These are phyloP conservation scores for Angomonas ambiguus DNA, from an alignment of 208 protist genomes.

Conservation along the genomic window DNA sequence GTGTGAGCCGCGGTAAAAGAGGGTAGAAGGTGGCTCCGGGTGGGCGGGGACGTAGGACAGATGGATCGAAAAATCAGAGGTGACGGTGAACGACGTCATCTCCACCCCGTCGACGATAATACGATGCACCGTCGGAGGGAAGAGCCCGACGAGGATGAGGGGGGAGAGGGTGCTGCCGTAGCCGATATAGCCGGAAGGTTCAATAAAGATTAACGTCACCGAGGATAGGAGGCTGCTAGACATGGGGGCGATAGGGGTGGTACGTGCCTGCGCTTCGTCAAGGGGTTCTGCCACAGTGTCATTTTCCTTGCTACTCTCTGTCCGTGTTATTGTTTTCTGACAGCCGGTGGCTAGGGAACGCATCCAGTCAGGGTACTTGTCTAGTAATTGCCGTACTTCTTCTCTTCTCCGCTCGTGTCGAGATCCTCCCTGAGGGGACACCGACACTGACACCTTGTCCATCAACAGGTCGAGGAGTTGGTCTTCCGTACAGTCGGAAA, in stretches of 20 bases:
- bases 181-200: constrained; percentile 35
- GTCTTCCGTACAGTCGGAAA: too few relatives aligned
- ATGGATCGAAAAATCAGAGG: constrained; percentile 23
- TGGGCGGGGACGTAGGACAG: constrained; percentile 19
- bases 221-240: neutral
- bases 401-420: too few relatives aligned
- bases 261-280: neutral
- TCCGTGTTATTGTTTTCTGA: too few relatives aligned
- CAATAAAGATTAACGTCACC: constrained; percentile 17
- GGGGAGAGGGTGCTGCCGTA: constrained; percentile 29
- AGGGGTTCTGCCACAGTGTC: too few relatives aligned
- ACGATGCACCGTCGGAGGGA: neutral
- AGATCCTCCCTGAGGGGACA: too few relatives aligned
- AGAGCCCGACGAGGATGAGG: constrained; percentile 25
- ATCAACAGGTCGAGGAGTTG: too few relatives aligned
- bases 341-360: too few relatives aligned
- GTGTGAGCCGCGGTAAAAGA: constrained; percentile 11
- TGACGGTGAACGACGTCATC: constrained; percentile 3
- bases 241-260: neutral
- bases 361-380: too few relatives aligned
- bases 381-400: too few relatives aligned
- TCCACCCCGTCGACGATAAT: constrained; percentile 31
- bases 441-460: too few relatives aligned
- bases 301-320: too few relatives aligned
- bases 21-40: constrained; percentile 6